Evolutionary conservation across 75 land plant genomes (phyloP).

Genomic region (Adiantum capillusveneris): DNA sequence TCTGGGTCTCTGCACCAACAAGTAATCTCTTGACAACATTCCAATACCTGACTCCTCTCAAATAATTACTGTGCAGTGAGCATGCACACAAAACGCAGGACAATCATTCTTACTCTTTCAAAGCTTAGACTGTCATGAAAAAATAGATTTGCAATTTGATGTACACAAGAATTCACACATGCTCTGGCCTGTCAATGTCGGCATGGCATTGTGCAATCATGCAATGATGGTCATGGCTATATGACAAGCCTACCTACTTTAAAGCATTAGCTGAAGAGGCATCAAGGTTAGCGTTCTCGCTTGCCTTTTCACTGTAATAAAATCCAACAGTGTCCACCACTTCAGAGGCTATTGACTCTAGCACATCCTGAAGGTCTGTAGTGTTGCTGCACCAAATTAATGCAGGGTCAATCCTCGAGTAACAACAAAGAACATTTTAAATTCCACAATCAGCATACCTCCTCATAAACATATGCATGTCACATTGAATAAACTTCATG

Average conservation of each 20-base stretch:
- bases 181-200: no score
- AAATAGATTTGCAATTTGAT: no score
- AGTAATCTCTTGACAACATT: not conserved
- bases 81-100: not conserved
- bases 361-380: constrained; percentile 28
- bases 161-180: no score
- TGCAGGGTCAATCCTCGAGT: not conserved
- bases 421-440: no score
- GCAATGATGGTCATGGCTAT: no score
- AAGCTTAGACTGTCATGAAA: no score
- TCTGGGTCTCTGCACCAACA: not conserved
- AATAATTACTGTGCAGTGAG: not conserved
- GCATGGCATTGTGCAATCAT: no score
- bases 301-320: constrained; percentile 33
- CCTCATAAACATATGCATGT: constrained; percentile 42
- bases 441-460: constrained; percentile 26
- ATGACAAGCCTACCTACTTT: constrained; percentile 3
- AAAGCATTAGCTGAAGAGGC: not conserved
- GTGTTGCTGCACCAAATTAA: constrained; percentile 34
- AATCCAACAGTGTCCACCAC: constrained; percentile 52
- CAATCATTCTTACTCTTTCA: not conserved
- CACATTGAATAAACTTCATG: constrained; percentile 60
- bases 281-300: not conserved
- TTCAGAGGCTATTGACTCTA: constrained; percentile 36
- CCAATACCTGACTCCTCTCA: not conserved